phyloP scores from a whole-genome alignment of 345 rosid genomes.

The Eucalyptus globulus region DNA sequence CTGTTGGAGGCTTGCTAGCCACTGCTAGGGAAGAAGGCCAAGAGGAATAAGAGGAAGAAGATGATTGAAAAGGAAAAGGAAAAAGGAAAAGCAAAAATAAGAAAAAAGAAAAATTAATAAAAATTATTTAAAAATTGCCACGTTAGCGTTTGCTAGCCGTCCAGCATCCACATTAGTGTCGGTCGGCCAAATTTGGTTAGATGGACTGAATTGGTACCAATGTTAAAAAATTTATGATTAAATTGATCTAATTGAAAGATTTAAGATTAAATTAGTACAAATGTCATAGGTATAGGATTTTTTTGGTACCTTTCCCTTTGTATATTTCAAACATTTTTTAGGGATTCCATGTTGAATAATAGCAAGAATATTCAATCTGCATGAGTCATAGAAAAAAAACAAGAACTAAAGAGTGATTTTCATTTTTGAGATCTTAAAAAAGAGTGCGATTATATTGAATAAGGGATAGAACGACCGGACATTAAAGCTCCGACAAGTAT shows the following conservation, averaged over 20 bases:
- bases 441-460: not conserved
- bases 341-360: not conserved
- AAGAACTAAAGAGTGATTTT: not conserved
- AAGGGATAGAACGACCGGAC: not conserved
- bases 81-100: rapidly evolving
- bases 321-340: not conserved
- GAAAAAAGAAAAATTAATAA: too few relatives aligned
- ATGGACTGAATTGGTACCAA: rapidly evolving
- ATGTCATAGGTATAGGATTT: too few relatives aligned
- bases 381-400: not conserved
- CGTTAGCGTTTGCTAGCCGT: rapidly evolving
- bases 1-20: rapidly evolving
- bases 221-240: rapidly evolving
- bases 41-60: too few relatives aligned
- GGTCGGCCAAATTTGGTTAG: rapidly evolving
- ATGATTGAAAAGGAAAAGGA: too few relatives aligned
- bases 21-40: too few relatives aligned
- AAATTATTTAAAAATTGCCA: too few relatives aligned
- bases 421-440: not conserved
- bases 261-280: rapidly evolving
- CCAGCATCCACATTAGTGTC: rapidly evolving
- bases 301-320: not conserved
- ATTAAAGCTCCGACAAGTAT: not conserved
- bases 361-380: not conserved
- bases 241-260: too few relatives aligned